phyloP scores from a whole-genome alignment of 495 filamentous ascomycete species.

The Lasiosphaeria hispida region DNA sequence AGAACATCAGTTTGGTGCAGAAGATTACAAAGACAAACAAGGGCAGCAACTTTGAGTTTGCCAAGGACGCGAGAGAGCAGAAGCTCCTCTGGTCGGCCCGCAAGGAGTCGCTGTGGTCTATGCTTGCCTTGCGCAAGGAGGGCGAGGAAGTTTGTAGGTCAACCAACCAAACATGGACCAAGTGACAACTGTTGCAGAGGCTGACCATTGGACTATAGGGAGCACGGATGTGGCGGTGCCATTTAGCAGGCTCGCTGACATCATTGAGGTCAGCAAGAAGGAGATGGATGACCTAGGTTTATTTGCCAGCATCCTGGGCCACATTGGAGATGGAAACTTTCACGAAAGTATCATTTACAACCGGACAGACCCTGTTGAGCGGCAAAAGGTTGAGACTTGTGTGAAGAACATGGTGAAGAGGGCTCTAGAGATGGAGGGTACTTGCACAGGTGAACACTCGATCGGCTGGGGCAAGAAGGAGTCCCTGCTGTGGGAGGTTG shows the following conservation, averaged over 20 bases:
- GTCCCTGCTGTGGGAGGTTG: slow-evolving; percentile 76
- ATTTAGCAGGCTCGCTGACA: slow-evolving; percentile 79
- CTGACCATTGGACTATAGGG: slow-evolving; percentile 35
- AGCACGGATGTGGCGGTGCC: slow-evolving; percentile 89
- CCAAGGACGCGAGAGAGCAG: slow-evolving; percentile 63
- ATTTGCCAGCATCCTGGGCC: slow-evolving; percentile 79
- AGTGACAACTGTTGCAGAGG: neutral
- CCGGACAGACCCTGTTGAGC: slow-evolving; percentile 60
- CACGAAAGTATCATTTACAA: slow-evolving; percentile 89
- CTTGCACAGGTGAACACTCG: slow-evolving; percentile 88
- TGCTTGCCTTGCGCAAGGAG: slow-evolving; percentile 64
- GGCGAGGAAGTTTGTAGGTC: slow-evolving; percentile 58
- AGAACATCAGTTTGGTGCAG: slow-evolving; percentile 65
- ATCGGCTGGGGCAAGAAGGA: slow-evolving; percentile 87
- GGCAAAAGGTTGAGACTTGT: slow-evolving; percentile 68
- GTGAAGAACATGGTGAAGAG: slow-evolving; percentile 87
- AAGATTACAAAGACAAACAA: slow-evolving; percentile 61
- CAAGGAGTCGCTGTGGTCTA: slow-evolving; percentile 74
- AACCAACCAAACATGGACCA: neutral
- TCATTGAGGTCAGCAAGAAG: slow-evolving; percentile 86
- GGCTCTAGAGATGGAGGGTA: slow-evolving; percentile 89
- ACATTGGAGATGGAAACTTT: slow-evolving; percentile 90
- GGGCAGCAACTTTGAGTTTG: slow-evolving; percentile 71
- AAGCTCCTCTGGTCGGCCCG: slow-evolving; percentile 71
- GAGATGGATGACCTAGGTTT: slow-evolving; percentile 81